Evolutionary conservation across 106 monocot species (phyloP).

Genomic region (Alisma plantagoaquatica): DNA sequence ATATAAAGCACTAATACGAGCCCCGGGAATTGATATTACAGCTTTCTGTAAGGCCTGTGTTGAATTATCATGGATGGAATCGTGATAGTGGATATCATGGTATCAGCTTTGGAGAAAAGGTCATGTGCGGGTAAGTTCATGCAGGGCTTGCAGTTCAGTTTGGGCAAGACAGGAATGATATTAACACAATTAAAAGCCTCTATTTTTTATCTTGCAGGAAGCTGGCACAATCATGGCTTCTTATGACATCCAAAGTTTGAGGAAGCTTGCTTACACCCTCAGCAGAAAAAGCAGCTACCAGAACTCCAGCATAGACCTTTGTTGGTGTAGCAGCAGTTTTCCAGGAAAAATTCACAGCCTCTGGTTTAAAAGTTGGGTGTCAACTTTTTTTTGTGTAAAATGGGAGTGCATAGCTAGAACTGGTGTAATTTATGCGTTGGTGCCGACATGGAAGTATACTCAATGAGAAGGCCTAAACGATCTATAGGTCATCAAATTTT

Average conservation of each 20-base stretch:
- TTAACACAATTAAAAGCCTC: slow-evolving; percentile 73
- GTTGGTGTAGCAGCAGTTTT: slow-evolving; percentile 61
- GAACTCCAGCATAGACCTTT: slow-evolving; percentile 56
- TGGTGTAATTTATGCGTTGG: slow-evolving; percentile 37
- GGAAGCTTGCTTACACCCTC: slow-evolving; percentile 63
- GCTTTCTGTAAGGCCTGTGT: slow-evolving; percentile 52
- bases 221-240: slow-evolving; percentile 59
- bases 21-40: slow-evolving; percentile 67
- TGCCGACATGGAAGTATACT: no score
- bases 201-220: slow-evolving; percentile 38
- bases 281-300: slow-evolving; percentile 64
- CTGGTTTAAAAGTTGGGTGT: slow-evolving; percentile 76
- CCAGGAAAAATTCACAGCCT: slow-evolving; percentile 57
- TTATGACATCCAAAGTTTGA: slow-evolving; percentile 65
- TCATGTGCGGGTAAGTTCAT: not conserved
- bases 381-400: slow-evolving; percentile 56
- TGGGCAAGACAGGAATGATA: slow-evolving; percentile 34
- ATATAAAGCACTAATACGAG: slow-evolving; percentile 50
- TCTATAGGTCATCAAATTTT: no score
- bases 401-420: slow-evolving; percentile 38
- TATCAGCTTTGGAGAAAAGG: slow-evolving; percentile 4
- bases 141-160: slow-evolving; percentile 36
- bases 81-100: slow-evolving; percentile 82
- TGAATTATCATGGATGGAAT: slow-evolving; percentile 81
- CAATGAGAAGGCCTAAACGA: no score